Base-by-base conservation (phyloP, 1,284 basidiomycete species). In the Cryptococcus deneoformans region DNA sequence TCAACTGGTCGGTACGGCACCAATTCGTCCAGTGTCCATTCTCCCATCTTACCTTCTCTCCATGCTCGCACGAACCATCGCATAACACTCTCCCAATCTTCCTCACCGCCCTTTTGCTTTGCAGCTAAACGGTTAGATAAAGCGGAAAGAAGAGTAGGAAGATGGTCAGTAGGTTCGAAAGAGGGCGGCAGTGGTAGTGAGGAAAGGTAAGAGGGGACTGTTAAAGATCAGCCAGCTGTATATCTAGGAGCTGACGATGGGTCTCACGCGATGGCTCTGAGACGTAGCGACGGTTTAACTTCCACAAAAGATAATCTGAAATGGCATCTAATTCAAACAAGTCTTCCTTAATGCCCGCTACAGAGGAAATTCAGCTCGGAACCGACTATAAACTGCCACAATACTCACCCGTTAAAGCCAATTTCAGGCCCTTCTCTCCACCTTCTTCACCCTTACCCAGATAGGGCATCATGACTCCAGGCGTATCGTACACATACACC, bases 381-480 rank as follows among this genome's bases (percentile, higher is more conserved):
- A 29, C 9, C 24, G 3, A n/a, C 51, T 10, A 43, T 14, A 34
- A 35, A 46, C 2, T 24, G n/a, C 46, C 14, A n/a, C 1, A 39
- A 24, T 9, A 73, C 82, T 59, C 58, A 92, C 93, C 89, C 45
- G 95, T 95, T 56, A 98, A 79, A 44, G 92, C 93, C 34, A 98
- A 84, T 78, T 96, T 97, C 55, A 97, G 82, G 5, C 91, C 95
- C 61, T 90, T 83, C 76, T 99, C 95, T 47, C 91, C 87, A 29
- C 92, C 95, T 58, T 81, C 80, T 49, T 84, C 82, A 1, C 92
- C 92, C 55, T 82, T 84, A 1, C 95, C 95, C n/a, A 98, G 83
- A 77, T 89, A 98, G 4, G 94, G 92, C 38, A 97, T 82, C 94
- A 99, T 98, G 43, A 98, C 90, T 1, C 95, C 96, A 0, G 95